Percentiles rank a stretch among this genome's conserved stretches.
These are phyloP conservation scores for Saccharomyces hybrid DNA, from an alignment of 1,139 yeast species.

Conservation along the genomic window DNA sequence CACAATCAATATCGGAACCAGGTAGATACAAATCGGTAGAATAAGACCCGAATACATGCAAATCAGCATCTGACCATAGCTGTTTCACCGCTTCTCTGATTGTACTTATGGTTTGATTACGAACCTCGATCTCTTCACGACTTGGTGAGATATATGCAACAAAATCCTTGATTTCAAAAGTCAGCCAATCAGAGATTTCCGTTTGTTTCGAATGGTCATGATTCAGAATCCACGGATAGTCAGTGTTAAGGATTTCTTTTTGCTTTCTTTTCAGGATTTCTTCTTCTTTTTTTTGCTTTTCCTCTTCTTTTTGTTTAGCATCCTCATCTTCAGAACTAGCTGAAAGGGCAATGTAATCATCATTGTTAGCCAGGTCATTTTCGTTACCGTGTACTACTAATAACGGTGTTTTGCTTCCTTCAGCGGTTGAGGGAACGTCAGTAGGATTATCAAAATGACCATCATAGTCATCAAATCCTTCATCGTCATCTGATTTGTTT, in stretches of 20 bases:
- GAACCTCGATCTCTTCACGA: constrained; percentile 56
- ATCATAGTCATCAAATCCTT: constrained; percentile 23
- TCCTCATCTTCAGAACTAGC: constrained; percentile 25
- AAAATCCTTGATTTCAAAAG: constrained; percentile 81
- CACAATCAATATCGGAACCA: constrained; percentile 96
- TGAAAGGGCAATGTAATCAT: constrained; percentile 35
- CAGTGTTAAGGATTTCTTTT: constrained; percentile 30
- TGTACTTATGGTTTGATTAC: constrained; percentile 60
- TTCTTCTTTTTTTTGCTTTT: constrained; percentile 11
- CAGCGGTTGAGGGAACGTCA: constrained; percentile 8
- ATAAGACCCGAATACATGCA: constrained; percentile 88
- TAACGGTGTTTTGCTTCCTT: constrained; percentile 6
- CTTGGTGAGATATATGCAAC: constrained; percentile 85
- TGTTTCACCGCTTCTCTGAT: constrained; percentile 49
- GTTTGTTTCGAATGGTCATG: constrained; percentile 68
- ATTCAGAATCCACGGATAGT: constrained; percentile 74
- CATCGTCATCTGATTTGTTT: constrained; percentile 10
- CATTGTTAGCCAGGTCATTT: constrained; percentile 36
- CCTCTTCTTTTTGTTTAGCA: constrained; percentile 14
- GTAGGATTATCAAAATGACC: constrained; percentile 19
- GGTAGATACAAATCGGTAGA: constrained; percentile 93
- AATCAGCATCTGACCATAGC: constrained; percentile 77
- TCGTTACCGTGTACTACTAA: constrained; percentile 12
- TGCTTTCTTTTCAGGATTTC: constrained; percentile 11
- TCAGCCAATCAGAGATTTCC: constrained; percentile 82